Conservation (phyloP, 2,329 filamentous ascomycete genomes). For the Phaeosphaeriaceae sp. region DNA sequence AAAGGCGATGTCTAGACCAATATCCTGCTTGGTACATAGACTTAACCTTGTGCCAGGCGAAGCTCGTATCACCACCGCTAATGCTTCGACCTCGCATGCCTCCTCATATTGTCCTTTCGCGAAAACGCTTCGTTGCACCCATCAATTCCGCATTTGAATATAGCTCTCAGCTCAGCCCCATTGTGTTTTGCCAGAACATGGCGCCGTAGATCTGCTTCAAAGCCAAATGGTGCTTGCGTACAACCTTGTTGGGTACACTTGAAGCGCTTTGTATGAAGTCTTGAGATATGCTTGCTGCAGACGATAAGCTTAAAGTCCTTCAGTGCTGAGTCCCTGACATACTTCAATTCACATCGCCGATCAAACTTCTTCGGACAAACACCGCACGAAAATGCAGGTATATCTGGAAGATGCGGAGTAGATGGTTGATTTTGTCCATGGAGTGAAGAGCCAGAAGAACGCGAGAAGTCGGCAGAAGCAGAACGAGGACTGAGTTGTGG, state of each 20-base stretch:
- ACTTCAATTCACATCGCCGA: neutral
- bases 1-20: too few species aligned
- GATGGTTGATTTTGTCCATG: too few species aligned
- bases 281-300: neutral
- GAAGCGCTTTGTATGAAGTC: neutral
- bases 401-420: too few species aligned
- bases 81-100: neutral
- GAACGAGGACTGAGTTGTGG: too few species aligned
- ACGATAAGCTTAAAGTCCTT: too few species aligned
- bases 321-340: too few species aligned
- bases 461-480: too few species aligned
- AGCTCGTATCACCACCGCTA: neutral
- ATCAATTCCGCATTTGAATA: neutral
- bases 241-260: neutral
- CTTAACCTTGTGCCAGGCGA: too few species aligned
- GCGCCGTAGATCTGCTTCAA: neutral
- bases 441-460: too few species aligned
- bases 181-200: neutral
- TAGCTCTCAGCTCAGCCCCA: neutral
- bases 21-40: too few species aligned
- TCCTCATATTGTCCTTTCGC: conserved; percentile 3
- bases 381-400: too few species aligned
- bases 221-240: neutral
- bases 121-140: neutral
- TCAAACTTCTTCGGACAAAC: too few species aligned